Conservation (phyloP, 2,329 filamentous ascomycete genomes). For the Calonectria pauciramosa region DNA sequence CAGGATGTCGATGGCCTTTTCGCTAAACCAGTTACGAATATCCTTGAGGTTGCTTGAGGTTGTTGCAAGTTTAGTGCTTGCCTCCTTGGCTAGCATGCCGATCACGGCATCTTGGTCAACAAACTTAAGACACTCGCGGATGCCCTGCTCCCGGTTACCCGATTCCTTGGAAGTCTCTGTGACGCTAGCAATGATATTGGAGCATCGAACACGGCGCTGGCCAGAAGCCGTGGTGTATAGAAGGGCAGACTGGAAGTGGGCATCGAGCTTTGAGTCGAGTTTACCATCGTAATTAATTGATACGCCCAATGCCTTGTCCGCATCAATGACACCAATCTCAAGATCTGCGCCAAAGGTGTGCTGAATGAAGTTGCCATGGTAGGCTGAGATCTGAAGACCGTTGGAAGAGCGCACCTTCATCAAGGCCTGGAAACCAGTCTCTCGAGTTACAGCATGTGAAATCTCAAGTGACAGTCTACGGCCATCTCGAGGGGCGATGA, state of each 20-base stretch:
- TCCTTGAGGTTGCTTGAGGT: conserved; percentile 84
- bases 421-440: conserved; percentile 94
- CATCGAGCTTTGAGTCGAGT: conserved; percentile 95
- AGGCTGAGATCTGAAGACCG: conserved; percentile 91
- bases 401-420: conserved; percentile 99
- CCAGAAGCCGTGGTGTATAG: conserved; percentile 94
- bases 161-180: conserved; percentile 72
- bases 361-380: conserved; percentile 96
- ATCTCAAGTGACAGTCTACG: conserved; percentile 89
- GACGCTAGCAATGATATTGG: conserved; percentile 93
- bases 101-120: conserved; percentile 96
- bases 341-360: conserved; percentile 95
- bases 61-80: conserved; percentile 83
- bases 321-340: conserved; percentile 91
- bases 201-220: conserved; percentile 90
- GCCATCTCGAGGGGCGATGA: conserved; percentile 87
- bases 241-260: conserved; percentile 95
- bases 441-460: conserved; percentile 85
- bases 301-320: conserved; percentile 92
- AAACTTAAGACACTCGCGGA: conserved; percentile 89
- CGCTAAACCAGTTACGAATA: conserved; percentile 84
- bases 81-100: conserved; percentile 91
- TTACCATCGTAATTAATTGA: conserved; percentile 97
- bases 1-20: conserved; percentile 93
- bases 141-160: conserved; percentile 62